These are phyloP conservation scores for Lotus japonicus DNA, from an alignment of 306 rosid genomes.

Conservation along the genomic window DNA sequence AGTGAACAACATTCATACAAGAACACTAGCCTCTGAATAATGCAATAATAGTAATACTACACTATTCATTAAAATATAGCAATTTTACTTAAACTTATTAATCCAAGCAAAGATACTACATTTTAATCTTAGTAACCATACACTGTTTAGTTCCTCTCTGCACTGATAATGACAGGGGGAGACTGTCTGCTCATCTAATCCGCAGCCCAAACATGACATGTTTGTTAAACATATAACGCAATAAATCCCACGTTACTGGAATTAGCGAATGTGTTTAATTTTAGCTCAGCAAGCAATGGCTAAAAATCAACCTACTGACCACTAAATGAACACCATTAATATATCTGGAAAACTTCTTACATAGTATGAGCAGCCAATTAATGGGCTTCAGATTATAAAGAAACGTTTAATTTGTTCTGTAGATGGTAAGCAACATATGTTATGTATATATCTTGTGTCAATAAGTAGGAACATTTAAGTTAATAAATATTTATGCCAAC, in stretches of 20 bases:
- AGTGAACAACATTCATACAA: constrained; percentile 2
- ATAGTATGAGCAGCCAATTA: neutral
- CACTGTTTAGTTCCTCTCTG: constrained; percentile 2
- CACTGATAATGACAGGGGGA: neutral
- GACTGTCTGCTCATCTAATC: neutral
- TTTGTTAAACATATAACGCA: neutral
- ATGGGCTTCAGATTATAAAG: neutral
- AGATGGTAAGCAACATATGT: neutral
- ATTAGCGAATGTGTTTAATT: too few species aligned
- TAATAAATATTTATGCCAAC: neutral
- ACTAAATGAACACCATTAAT: neutral
- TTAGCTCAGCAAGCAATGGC: neutral
- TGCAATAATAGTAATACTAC: neutral
- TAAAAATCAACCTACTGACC: constrained; percentile 1
- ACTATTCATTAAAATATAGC: neutral
- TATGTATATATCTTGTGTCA: neutral
- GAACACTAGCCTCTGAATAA: constrained; percentile 1
- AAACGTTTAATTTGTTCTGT: neutral
- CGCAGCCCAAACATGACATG: neutral
- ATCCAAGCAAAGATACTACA: neutral
- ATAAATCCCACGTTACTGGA: too few species aligned
- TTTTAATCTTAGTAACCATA: neutral
- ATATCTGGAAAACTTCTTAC: neutral
- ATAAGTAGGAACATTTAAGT: neutral
- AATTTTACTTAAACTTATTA: neutral